Percentiles rank a stretch among this genome's conserved stretches.
phyloP scores from a whole-genome alignment of 1,284 basidiomycete species.

The Rhodotorula sp. region DNA sequence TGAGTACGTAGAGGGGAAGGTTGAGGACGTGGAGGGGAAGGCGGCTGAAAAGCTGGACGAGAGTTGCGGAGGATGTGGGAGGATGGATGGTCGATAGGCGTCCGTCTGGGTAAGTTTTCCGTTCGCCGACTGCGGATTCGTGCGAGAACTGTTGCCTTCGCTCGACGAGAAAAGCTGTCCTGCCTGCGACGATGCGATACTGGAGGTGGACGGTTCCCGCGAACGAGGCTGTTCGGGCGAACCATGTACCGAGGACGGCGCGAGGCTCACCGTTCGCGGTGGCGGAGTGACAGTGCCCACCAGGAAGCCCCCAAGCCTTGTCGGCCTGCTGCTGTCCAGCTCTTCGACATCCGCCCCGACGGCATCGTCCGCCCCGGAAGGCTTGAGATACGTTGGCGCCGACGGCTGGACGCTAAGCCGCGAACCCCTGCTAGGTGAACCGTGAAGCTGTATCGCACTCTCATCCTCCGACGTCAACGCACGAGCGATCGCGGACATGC shows the following conservation, averaged over 20 bases:
- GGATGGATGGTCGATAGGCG: neutral
- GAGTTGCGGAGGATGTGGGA: neutral
- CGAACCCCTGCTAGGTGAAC: neutral
- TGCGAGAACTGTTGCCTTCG: neutral
- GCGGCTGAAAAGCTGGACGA: neutral
- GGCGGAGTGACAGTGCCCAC: neutral
- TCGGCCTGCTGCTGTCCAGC: neutral
- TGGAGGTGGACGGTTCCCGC: neutral
- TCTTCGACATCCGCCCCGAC: slow-evolving; percentile 6
- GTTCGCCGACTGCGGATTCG: no score
- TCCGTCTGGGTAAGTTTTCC: neutral
- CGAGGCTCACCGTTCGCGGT: neutral
- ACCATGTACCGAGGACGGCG: neutral
- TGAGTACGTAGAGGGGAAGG: no score
- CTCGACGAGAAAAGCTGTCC: neutral
- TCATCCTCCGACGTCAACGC: slow-evolving; percentile 4
- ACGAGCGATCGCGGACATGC: slow-evolving; percentile 10
- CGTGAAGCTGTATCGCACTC: neutral
- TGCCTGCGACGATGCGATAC: neutral
- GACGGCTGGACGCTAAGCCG: neutral
- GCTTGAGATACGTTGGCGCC: no score
- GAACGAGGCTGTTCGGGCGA: neutral
- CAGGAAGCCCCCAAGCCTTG: no score
- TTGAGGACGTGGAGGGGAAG: neutral
- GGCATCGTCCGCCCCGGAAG: neutral